Base-by-base conservation (phyloP, 805 yeast species). In the Pichia cabralensis region DNA sequence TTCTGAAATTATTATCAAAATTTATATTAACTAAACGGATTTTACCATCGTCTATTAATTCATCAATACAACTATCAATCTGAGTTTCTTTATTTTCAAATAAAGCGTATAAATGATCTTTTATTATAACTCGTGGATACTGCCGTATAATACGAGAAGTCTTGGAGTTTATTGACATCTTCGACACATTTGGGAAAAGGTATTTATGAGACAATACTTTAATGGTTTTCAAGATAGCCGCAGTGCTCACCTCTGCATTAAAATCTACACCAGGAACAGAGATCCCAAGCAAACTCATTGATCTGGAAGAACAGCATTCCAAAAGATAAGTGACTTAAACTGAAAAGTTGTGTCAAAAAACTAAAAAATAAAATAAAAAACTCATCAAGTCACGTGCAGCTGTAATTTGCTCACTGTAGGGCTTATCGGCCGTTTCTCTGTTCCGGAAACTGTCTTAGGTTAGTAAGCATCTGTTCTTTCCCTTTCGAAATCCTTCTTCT, bases 101-200 rank as follows among this genome's bases (percentile, higher is more conserved):
- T 10, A 35, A 13, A 4, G 34, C 30, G 13, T 35, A 35, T 8
- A 35, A 21, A 22, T 35, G 39, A 20, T 35, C 39, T 22, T 35
- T 35, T 5, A 35, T 23, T 5, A 31, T 14, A 6, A 35, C 11
- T 10, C 31, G 27, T 5, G 39, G 39, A 21, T 35, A 35, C 12
- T 35, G 34, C 15, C 24, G 27, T 10, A 35, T 31, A 23, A 35
- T 35, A 10, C 24, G 19, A 16, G 28, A 26, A 17, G 39, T 35
- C 24, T 35, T 35, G 5, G 39, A 35, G 17, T 23, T 35, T 13
- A 5, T 31, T 31, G 3, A 13, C 20, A 8, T 28, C 28, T 8
- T 24, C 19, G 7, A 28, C 23, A 4, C 31, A 23, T 13, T 31
- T 7, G 39, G 39, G 22, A 35, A 30, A 9, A 25, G 10, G 14